These are phyloP conservation scores for Apiospora koreana DNA, from an alignment of 2,329 filamentous ascomycete genomes.

Conservation along the genomic window DNA sequence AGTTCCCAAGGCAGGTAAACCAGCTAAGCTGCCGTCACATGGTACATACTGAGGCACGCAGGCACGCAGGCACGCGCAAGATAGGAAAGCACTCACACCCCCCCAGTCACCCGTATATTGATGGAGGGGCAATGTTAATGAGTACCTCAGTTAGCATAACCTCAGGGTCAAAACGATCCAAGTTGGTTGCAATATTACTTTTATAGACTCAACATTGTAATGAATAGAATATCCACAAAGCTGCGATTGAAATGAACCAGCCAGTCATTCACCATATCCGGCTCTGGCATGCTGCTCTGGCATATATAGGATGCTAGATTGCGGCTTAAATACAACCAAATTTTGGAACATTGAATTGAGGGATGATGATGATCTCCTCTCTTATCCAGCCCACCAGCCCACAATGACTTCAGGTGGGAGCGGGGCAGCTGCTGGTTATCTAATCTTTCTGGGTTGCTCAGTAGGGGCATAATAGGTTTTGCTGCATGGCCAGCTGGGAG, in stretches of 20 bases:
- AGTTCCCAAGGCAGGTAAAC: background rate
- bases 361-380: background rate
- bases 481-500: background rate
- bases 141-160: background rate
- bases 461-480: background rate
- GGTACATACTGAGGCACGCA: background rate
- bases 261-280: background rate
- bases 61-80: background rate
- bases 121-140: background rate
- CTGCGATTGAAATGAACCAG: background rate
- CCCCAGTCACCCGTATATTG: background rate
- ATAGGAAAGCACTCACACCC: background rate
- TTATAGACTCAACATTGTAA: background rate
- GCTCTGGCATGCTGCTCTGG: background rate
- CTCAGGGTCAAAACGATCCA: background rate
- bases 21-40: constrained; percentile 2
- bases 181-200: background rate
- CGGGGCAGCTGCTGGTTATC: background rate
- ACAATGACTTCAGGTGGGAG: background rate
- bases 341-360: background rate
- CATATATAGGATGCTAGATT: too few relatives aligned
- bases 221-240: background rate
- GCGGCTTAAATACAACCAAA: too few relatives aligned
- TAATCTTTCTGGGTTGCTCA: background rate
- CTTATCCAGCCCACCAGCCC: background rate